Conservation (phyloP, 1,284 basidiomycete genomes). For the Naganishia cerealis region DNA sequence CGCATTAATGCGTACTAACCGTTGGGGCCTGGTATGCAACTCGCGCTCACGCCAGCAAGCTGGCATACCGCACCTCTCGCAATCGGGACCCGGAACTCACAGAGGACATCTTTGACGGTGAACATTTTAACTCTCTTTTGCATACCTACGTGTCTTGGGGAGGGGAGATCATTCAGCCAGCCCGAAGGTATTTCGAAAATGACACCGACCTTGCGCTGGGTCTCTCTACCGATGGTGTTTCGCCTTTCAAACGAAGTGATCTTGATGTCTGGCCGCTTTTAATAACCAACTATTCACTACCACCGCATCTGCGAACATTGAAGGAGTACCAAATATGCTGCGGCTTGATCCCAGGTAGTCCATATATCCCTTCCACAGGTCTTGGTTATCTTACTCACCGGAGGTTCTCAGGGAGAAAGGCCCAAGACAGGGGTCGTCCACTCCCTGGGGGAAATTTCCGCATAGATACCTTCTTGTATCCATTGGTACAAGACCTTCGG, state of each 20-base stretch:
- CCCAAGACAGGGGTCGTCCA: no score
- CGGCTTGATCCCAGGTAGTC: no score
- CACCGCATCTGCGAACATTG: background rate
- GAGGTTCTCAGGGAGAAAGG: no score
- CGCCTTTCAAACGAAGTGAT: background rate
- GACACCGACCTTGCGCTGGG: no score
- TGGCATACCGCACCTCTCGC: background rate
- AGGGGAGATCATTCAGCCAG: background rate
- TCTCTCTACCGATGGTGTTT: conserved; percentile 2
- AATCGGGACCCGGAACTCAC: background rate
- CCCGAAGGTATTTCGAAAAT: background rate
- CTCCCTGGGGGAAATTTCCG: background rate
- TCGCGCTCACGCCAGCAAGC: background rate
- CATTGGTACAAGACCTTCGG: background rate
- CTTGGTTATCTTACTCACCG: no score
- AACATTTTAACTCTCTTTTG: background rate
- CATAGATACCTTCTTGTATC: background rate
- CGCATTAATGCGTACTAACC: no score
- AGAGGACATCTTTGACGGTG: background rate
- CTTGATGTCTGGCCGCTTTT: conserved; percentile 1
- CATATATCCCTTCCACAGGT: no score
- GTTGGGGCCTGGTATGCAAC: no score
- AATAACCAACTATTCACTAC: background rate
- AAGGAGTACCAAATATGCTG: background rate
- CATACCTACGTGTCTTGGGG: background rate